Evolutionary conservation across 352 stramenopile genomes (phyloP).

Genomic region (Phytophthora gonapodyides): DNA sequence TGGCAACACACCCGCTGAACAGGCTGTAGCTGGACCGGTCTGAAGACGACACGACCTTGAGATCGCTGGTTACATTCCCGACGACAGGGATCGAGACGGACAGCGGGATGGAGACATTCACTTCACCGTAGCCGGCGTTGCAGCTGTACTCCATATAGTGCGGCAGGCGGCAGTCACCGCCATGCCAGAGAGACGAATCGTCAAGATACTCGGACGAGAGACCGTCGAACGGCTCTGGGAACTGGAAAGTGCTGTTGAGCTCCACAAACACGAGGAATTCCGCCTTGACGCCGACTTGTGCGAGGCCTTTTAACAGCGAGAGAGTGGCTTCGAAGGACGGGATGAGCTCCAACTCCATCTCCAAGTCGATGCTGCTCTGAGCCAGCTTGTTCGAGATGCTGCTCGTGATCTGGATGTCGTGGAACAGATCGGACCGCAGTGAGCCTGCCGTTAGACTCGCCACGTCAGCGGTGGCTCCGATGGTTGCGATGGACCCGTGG

Average conservation of each 20-base stretch:
- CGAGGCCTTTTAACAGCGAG: slow-evolving; percentile 24
- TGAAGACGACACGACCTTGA: slow-evolving; percentile 28
- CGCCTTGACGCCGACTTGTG: slow-evolving; percentile 22
- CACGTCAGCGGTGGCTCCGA: slow-evolving; percentile 17
- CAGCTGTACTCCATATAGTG: slow-evolving; percentile 41
- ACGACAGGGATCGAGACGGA: slow-evolving; percentile 14
- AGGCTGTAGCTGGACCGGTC: slow-evolving; percentile 21
- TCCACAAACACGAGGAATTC: slow-evolving; percentile 33
- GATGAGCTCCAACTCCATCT: slow-evolving; percentile 25
- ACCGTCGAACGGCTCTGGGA: slow-evolving; percentile 22
- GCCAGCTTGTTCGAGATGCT: slow-evolving; percentile 30
- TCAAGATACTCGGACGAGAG: slow-evolving; percentile 27
- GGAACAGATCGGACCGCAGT: slow-evolving; percentile 21
- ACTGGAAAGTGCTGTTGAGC: slow-evolving; percentile 31
- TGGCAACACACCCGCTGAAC: slow-evolving; percentile 34
- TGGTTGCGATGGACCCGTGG: slow-evolving; percentile 21
- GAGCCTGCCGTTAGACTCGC: slow-evolving; percentile 25
- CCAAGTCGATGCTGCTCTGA: slow-evolving; percentile 31
- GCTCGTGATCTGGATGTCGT: slow-evolving; percentile 24
- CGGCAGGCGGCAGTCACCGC: slow-evolving; percentile 25
- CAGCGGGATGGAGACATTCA: slow-evolving; percentile 34
- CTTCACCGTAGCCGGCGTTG: slow-evolving; percentile 33
- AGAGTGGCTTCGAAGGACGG: slow-evolving; percentile 28
- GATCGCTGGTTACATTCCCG: slow-evolving; percentile 9
- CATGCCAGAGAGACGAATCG: slow-evolving; percentile 26